These are phyloP conservation scores for Phytophthora foliorum DNA, from an alignment of 352 stramenopile genomes.

Conservation along the genomic window DNA sequence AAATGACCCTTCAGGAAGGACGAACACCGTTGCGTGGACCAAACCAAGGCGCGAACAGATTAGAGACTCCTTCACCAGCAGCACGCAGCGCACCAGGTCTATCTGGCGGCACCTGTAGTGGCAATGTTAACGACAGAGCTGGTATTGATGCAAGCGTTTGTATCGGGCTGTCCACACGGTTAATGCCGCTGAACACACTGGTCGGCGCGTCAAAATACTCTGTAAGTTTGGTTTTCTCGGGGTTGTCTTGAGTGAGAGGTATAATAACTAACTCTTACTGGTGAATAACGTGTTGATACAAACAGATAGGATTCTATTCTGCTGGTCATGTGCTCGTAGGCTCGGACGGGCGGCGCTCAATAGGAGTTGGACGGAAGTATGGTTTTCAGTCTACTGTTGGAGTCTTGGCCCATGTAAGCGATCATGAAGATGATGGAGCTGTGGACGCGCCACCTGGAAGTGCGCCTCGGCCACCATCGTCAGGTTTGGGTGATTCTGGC, in stretches of 20 bases:
- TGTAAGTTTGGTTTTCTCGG: conserved; percentile 44
- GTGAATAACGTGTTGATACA: conserved; percentile 6
- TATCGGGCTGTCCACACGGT: conserved; percentile 79
- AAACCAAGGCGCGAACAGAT: conserved; percentile 20
- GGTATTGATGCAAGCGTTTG: conserved; percentile 75
- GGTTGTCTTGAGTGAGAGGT: not conserved
- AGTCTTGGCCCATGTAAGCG: conserved; percentile 71
- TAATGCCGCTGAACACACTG: conserved; percentile 84
- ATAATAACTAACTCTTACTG: conserved; percentile 12
- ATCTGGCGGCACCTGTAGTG: not conserved
- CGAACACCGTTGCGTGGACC: conserved; percentile 40
- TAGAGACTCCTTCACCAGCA: conserved; percentile 26
- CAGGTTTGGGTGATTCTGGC: conserved; percentile 15
- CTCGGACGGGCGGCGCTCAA: conserved; percentile 62
- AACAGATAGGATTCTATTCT: conserved; percentile 86
- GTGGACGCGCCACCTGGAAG: conserved; percentile 13
- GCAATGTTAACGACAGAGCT: conserved; percentile 20
- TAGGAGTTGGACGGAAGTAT: conserved; percentile 65
- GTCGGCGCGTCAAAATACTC: conserved; percentile 84
- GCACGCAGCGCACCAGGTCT: conserved; percentile 12
- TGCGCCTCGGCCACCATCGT: conserved; percentile 15
- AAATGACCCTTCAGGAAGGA: conserved; percentile 79
- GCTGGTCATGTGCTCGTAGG: conserved; percentile 81
- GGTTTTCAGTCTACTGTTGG: conserved; percentile 77
- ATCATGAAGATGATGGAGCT: conserved; percentile 38